These are phyloP conservation scores for Sporothrix luriei DNA, from an alignment of 2,329 filamentous ascomycete genomes.

Conservation along the genomic window DNA sequence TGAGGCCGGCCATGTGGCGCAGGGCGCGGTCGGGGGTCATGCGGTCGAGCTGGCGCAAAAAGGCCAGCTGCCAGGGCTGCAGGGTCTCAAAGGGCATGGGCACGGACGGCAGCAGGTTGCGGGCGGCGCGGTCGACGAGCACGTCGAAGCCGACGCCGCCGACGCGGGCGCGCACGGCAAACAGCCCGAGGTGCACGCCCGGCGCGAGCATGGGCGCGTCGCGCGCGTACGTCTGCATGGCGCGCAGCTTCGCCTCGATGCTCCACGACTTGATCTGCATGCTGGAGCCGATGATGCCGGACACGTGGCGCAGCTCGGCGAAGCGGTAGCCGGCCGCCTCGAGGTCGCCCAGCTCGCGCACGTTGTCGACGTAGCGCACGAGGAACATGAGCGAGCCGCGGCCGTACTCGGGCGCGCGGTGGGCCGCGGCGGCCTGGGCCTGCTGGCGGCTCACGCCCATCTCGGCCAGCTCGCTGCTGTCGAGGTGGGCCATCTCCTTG, in stretches of 20 bases:
- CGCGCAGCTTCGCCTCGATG: constrained; percentile 62
- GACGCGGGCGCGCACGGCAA: constrained; percentile 57
- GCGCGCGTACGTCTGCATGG: constrained; percentile 64
- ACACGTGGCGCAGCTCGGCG: constrained; percentile 68
- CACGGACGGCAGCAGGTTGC: constrained; percentile 63
- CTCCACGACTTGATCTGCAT: constrained; percentile 71
- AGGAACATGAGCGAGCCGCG: constrained; percentile 81
- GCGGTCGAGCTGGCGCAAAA: constrained; percentile 56
- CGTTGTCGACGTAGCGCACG: constrained; percentile 62
- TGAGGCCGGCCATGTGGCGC: constrained; percentile 46
- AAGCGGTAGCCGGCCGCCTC: constrained; percentile 78
- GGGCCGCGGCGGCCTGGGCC: neutral
- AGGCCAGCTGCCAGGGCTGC: constrained; percentile 57
- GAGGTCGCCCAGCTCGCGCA: constrained; percentile 64
- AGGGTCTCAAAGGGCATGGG: constrained; percentile 57
- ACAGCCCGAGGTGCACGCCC: constrained; percentile 61
- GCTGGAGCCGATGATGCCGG: constrained; percentile 66
- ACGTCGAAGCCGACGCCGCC: constrained; percentile 63
- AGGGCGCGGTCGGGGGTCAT: constrained; percentile 47
- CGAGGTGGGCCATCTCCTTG: constrained; percentile 24
- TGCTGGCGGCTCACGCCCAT: constrained; percentile 42
- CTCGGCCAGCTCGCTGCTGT: constrained; percentile 46
- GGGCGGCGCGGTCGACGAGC: constrained; percentile 58
- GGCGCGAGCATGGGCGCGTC: constrained; percentile 52
- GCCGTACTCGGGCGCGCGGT: constrained; percentile 50